phyloP scores from a whole-genome alignment of 2,329 filamentous ascomycete genomes.

The Neoascochyta sp. region DNA sequence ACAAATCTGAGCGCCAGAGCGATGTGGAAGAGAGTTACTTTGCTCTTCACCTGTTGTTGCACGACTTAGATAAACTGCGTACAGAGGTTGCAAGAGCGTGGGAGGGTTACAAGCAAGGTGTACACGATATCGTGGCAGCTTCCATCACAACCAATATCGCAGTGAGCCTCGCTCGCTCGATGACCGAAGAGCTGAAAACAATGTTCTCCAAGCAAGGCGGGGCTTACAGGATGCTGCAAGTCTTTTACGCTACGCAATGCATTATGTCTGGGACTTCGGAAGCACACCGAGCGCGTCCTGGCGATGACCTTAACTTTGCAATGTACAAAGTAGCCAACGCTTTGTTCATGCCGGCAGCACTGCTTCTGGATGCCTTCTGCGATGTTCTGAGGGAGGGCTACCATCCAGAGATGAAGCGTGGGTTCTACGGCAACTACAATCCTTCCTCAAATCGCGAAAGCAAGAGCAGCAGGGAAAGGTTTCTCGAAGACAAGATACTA shows the following conservation, averaged over 20 bases:
- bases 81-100: slow-evolving; percentile 10
- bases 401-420: slow-evolving; percentile 25
- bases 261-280: neutral
- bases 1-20: slow-evolving; percentile 5
- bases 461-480: slow-evolving; percentile 30
- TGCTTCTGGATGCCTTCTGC: slow-evolving; percentile 18
- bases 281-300: slow-evolving; percentile 1
- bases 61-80: slow-evolving; percentile 10
- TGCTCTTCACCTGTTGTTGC: slow-evolving; percentile 9
- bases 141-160: slow-evolving; percentile 19
- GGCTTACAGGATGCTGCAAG: slow-evolving; percentile 5
- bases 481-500: slow-evolving; percentile 36
- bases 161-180: slow-evolving; percentile 13
- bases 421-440: slow-evolving; percentile 30
- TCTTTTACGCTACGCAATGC: slow-evolving; percentile 7
- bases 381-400: slow-evolving; percentile 15
- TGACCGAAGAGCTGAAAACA: slow-evolving; percentile 11
- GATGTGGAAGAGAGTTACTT: slow-evolving; percentile 9
- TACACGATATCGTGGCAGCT: slow-evolving; percentile 11
- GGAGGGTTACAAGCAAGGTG: slow-evolving; percentile 11
- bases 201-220: slow-evolving; percentile 8
- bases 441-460: slow-evolving; percentile 23
- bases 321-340: slow-evolving; percentile 11
- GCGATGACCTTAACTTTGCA: slow-evolving; percentile 13
- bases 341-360: slow-evolving; percentile 1